Base-by-base conservation (phyloP, 2,329 filamentous ascomycete species). In the Colletotrichum sp. region DNA sequence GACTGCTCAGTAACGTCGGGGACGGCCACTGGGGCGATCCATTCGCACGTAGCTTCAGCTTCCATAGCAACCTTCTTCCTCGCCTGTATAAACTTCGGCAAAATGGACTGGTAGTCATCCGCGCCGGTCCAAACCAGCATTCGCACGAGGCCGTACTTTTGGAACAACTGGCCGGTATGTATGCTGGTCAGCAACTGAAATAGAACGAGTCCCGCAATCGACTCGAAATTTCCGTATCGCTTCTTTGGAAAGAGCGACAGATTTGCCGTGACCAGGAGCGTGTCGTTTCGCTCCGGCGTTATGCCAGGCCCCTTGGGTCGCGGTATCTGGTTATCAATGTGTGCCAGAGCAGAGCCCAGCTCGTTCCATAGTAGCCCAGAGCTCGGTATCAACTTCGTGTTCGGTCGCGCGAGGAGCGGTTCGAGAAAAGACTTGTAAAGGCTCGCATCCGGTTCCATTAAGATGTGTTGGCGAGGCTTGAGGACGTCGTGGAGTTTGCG, bases 381-480 rank as follows among this genome's bases (percentile, higher is more conserved):
- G 75, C 91, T 88, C 8, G 88, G 87, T 0, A 93, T 71, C 62
- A 94, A 81, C 44, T 86, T 84, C 5, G 88, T 87, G 69, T 88
- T 87, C 3, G 88, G 84, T 8, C 85, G 86, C 2, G 88, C 80
- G 8, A 91, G 82, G 3, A 96, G 86, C 0, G 90, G 87, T 21
- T 89, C 80, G 28, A 98, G 90, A 76, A 93, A 92, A 0, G 90
- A 87, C 1, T 85, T 78, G 82, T 94, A 96, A 5, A 89, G 80
- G 0, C 87, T 84, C 4, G 85, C 83, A 39, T 95, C 90, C 4
- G 93, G 92, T 81, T 99, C 96, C 84, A 98, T 89, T 57, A 99
- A 88, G 60, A 98, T 86, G 86, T 99, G 97, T 7, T 91, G 93
- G 73, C 95, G 92, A 6, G 96, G 96, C 80, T 95, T 86, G 9